Evolutionary conservation across 2,329 filamentous ascomycete species (phyloP).

Genomic region (Mycogone perniciosa): DNA sequence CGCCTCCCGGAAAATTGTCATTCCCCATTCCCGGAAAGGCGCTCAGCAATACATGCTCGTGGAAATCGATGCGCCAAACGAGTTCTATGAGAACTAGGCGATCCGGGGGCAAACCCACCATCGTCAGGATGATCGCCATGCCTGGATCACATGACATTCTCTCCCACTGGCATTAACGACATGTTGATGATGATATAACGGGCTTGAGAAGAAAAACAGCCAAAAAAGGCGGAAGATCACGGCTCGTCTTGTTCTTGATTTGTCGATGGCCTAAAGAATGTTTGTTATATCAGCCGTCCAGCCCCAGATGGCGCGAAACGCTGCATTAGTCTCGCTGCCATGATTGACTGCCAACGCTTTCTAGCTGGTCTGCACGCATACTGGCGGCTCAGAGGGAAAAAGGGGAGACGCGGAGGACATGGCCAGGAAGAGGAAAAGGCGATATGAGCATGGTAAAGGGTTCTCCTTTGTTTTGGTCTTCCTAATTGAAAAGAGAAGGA

Average conservation of each 20-base stretch:
- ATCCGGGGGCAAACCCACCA: conserved; percentile 28
- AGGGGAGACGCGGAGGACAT: neutral
- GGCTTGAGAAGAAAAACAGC: neutral
- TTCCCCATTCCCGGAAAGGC: conserved; percentile 40
- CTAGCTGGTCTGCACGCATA: too few species aligned
- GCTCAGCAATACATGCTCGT: conserved; percentile 42
- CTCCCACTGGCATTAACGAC: conserved; percentile 11
- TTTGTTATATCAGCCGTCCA: too few species aligned
- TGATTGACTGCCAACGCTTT: too few species aligned
- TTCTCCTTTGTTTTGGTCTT: neutral
- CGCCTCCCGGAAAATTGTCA: conserved; percentile 36
- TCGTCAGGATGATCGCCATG: conserved; percentile 23
- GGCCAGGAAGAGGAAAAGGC: neutral
- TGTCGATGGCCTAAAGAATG: neutral
- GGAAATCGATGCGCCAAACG: conserved; percentile 36
- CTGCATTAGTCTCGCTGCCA: too few species aligned
- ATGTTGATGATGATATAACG: neutral
- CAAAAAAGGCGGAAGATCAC: neutral
- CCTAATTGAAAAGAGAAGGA: neutral
- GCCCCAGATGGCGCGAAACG: too few species aligned
- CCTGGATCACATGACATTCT: conserved; percentile 19
- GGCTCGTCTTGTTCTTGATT: conserved; percentile 8
- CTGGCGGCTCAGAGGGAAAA: too few species aligned
- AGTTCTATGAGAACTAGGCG: conserved; percentile 33
- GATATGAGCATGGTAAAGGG: neutral